These are phyloP conservation scores for Tulasnella sp. DNA, from an alignment of 768 basidiomycete species.

Conservation along the genomic window DNA sequence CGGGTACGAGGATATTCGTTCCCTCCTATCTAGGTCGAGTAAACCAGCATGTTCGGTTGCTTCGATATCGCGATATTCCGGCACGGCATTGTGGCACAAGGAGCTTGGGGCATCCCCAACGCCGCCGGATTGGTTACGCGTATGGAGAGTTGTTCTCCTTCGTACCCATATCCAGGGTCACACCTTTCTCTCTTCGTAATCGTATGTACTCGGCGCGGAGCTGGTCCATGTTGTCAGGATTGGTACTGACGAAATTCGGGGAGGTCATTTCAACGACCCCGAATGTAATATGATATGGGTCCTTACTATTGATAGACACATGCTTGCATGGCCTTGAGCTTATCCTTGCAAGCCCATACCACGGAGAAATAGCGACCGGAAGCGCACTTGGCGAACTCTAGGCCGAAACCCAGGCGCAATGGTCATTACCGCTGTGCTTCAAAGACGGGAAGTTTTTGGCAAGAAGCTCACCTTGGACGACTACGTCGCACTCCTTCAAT, in stretches of 20 bases:
- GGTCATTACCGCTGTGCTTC: neutral
- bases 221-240: slow-evolving; percentile 28
- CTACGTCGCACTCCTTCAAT: slow-evolving; percentile 66
- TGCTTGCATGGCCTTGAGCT: slow-evolving; percentile 64
- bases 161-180: neutral
- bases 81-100: neutral
- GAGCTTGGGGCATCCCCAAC: neutral
- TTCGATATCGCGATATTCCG: neutral
- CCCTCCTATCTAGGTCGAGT: neutral
- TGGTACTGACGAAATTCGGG: slow-evolving; percentile 22
- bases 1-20: too few relatives aligned
- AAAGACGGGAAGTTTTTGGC: neutral
- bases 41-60: neutral
- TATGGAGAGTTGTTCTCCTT: slow-evolving; percentile 8
- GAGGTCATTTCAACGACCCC: neutral
- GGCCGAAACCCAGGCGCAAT: neutral
- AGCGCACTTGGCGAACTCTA: slow-evolving; percentile 84
- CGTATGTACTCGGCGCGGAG: slow-evolving; percentile 29
- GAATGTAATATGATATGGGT: neutral
- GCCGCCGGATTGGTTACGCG: neutral
- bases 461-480: slow-evolving; percentile 60
- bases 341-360: slow-evolving; percentile 73
- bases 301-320: slow-evolving; percentile 79
- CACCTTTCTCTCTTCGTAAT: neutral
- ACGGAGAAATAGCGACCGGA: slow-evolving; percentile 76